Conservation (phyloP, 2,329 filamentous ascomycete genomes). For the Fusarium staphyleae region DNA sequence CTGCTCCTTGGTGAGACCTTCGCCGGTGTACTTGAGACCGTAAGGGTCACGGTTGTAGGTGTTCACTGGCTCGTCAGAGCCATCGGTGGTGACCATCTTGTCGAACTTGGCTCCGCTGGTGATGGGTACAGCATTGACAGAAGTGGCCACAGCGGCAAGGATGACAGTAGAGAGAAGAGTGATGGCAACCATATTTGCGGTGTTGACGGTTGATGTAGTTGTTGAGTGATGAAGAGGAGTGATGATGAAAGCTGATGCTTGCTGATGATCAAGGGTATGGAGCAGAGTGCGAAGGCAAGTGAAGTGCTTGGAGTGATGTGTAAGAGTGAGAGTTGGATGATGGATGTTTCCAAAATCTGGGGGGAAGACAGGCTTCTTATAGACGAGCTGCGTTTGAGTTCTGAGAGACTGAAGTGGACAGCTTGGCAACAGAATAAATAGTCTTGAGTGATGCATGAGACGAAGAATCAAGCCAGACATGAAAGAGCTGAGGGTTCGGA, state of each 20-base stretch:
- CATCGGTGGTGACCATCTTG: background rate
- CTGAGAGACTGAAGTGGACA: too few relatives aligned
- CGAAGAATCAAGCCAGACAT: too few relatives aligned
- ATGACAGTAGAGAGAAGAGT: background rate
- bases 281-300: background rate
- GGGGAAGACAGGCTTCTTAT: background rate
- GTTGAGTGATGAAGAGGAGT: background rate
- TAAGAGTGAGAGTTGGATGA: background rate
- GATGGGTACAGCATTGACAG: background rate
- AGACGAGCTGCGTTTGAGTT: background rate
- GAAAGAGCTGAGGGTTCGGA: too few relatives aligned
- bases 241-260: too few relatives aligned
- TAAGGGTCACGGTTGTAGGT: background rate
- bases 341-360: background rate
- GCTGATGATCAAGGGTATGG: background rate
- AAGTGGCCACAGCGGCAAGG: background rate
- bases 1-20: constrained; percentile 13
- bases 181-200: background rate
- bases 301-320: background rate
- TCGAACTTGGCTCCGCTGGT: background rate
- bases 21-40: background rate
- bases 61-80: background rate
- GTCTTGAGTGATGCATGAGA: too few relatives aligned
- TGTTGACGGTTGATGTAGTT: background rate
- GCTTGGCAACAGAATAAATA: too few relatives aligned